Evolutionary conservation across 2,329 filamentous ascomycete species (phyloP), one percentile per base, ranked within the genome.

Genomic region (Sordariomycetes sp.): DNA sequence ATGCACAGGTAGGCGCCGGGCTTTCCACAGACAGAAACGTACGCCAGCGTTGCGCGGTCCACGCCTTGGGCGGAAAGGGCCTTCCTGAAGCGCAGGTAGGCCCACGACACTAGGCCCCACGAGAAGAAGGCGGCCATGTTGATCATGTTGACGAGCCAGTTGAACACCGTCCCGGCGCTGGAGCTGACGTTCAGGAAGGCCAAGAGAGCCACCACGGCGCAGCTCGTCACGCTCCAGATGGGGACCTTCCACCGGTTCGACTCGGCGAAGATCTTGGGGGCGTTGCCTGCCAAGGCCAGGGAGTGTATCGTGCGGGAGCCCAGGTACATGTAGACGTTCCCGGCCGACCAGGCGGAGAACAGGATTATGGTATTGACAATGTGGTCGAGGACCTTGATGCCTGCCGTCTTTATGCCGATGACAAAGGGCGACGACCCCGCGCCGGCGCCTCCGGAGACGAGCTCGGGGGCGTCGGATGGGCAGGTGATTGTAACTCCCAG

Each of bases 301-400:
- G 72, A 72, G 64, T 78, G 78, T 0, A 79, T 68, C 0, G 73
- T 71, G 1, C 76, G 70, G 0, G 74, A 76, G 2, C 73, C 74
- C 60, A 74, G 73, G 65, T 78, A 79, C 54, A 82, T 72, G 65
- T 78, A 81, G 1, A 78, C 77, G 62, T 80, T 81, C 2, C 78
- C 80, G 0, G 80, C 78, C 1, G 79, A 82, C 66, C 80, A 78
- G 15, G 80, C 80, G 0, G 79, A 81, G 1, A 77, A 78, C 3
- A 84, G 68, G n/a, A 85, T 77, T 10, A 82, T 75, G 2, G 78
- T 80, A 62, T 85, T 85, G 69, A 85, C 77, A 60, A 85, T 76
- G 57, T 72, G 72, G 28, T 74, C 72, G 1, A 79, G 71, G 0
- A 73, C 75, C 8, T 70, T 67, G 58, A 79, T 79, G 3, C 75